Evolutionary conservation across 768 basidiomycete genomes (phyloP).

Genomic region (Leccinum uliginosum): DNA sequence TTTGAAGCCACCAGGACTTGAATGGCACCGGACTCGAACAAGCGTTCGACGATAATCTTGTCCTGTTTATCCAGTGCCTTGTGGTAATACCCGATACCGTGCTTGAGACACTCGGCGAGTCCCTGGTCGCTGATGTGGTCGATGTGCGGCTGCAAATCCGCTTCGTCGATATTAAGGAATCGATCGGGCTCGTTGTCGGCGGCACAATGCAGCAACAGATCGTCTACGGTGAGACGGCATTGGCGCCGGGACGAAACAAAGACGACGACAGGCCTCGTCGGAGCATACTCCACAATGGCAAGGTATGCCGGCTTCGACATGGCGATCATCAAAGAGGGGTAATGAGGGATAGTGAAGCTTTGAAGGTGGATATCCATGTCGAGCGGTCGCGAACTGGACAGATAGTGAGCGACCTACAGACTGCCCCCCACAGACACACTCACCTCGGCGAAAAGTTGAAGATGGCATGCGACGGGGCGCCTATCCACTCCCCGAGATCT

Average conservation of each 20-base stretch:
- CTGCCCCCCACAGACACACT: conserved; percentile 5
- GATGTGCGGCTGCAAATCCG: conserved; percentile 81
- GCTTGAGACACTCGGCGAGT: conserved; percentile 75
- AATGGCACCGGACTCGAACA: conserved; percentile 93
- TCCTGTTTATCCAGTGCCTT: conserved; percentile 91
- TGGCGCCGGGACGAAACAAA: conserved; percentile 94
- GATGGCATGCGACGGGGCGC: conserved; percentile 86
- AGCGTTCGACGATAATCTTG: conserved; percentile 85
- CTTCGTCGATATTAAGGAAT: conserved; percentile 85
- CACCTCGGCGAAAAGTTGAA: conserved; percentile 97
- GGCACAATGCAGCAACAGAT: conserved; percentile 81
- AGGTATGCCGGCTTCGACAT: conserved; percentile 99
- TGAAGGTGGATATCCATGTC: conserved; percentile 98
- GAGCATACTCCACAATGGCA: conserved; percentile 83
- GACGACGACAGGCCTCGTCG: conserved; percentile 80
- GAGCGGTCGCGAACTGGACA: conserved; percentile 79
- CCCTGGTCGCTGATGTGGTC: conserved; percentile 76
- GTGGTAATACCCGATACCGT: conserved; percentile 94
- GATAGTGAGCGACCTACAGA: background rate
- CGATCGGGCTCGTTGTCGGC: conserved; percentile 82
- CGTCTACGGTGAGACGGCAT: conserved; percentile 89
- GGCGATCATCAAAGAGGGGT: conserved; percentile 96
- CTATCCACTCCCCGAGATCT: conserved; percentile 98
- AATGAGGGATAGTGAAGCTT: conserved; percentile 94
- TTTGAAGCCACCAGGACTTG: conserved; percentile 94